Base-by-base conservation (phyloP, 2,329 filamentous ascomycete genomes). In the Colletotrichum tabaci region DNA sequence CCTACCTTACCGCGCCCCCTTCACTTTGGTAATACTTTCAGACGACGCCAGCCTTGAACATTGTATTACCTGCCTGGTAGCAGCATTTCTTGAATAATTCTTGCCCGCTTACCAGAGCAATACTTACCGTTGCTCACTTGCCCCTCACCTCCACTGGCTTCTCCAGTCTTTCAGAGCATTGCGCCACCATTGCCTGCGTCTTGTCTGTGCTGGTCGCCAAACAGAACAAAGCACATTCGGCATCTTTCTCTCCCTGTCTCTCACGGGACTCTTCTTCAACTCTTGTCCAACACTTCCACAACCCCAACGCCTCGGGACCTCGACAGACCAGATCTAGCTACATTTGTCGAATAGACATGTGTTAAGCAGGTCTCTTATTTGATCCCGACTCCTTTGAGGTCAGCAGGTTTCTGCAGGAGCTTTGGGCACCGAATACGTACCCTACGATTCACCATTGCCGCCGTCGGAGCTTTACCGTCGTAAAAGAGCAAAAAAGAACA, bases 381-480 rank as follows among this genome's bases (percentile, higher is more conserved):
- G 62, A 78, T 78, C 76, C 73, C 79, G 80, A 87, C 89, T 91
- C 90, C 90, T 92, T 92, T 92, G 90, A 92, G 90, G 91, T 91
- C 92, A 94, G 92, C 92, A 88, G 91, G 92, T 86, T 89, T 89
- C 92, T 94, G 92, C 92, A 94, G 92, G 91, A 93, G 90, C 52
- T 70, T 55, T 61, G 69, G 69, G 69, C 60, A 70, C 55, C 44
- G 42, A 65, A 70, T 61, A 64, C 53, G 69, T 67, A 67, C 64
- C 52, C 30, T 65, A 64, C 60, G 38, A 65, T 72, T 64, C 38
- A 44, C 47, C 57, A 49, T 30, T 70, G 42, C 47, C 38, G 16
- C 66, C 47, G 47, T 70, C 35, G 56, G 53, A 70, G 52, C 47
- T 72, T 47, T 65, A 35, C 60, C 52, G 23, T 61, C 46, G 35